A percentile compares a stretch with the other conserved stretches of the same genome.
Conservation (phyloP, 441 rosid genomes). For the Jatropha podagrica region DNA sequence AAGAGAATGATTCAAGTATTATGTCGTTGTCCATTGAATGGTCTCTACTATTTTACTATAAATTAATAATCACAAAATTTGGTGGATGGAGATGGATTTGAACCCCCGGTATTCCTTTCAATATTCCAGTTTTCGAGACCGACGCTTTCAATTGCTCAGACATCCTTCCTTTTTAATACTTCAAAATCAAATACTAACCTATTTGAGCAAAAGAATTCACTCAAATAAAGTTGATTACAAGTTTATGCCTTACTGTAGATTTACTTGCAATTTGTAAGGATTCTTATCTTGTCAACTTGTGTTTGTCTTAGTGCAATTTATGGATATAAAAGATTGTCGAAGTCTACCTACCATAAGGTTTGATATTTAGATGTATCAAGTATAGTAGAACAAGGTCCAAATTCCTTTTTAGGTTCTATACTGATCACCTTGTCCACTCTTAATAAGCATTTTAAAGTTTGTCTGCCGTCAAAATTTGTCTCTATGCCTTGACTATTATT, state of each 20-base stretch:
- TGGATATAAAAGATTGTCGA: neutral
- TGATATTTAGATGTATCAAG: neutral
- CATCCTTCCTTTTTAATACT: too few species aligned
- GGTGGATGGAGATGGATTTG: too few species aligned
- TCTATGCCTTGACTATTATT: neutral
- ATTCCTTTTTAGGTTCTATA: neutral
- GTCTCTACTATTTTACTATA: too few species aligned
- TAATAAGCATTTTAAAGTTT: neutral
- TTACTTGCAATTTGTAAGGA: neutral
- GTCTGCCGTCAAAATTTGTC: neutral
- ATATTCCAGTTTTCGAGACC: too few species aligned
- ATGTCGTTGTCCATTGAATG: too few species aligned
- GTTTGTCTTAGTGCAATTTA: neutral
- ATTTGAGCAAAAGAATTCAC: neutral
- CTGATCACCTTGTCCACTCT: neutral
- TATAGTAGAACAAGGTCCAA: neutral
- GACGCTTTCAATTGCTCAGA: too few species aligned
- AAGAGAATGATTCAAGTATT: neutral
- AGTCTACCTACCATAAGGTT: neutral
- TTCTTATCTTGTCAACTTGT: neutral
- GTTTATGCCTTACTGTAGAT: too few species aligned
- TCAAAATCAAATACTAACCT: neutral
- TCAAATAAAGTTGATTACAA: neutral
- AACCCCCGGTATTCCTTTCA: too few species aligned
- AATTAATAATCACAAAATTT: too few species aligned